Base-by-base conservation (phyloP, 441 rosid species). In the Mallotus repandus region DNA sequence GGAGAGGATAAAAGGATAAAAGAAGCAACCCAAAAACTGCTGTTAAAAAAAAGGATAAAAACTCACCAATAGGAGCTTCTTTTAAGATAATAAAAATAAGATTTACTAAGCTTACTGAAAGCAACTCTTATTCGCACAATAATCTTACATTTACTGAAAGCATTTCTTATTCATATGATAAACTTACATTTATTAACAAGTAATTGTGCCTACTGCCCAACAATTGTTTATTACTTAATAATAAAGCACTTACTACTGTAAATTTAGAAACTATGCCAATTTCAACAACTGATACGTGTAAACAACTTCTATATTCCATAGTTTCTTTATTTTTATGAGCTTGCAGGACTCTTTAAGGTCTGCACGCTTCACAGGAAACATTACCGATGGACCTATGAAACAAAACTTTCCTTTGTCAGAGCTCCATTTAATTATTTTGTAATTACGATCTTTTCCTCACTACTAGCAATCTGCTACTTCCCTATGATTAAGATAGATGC, bases 391-490 rank as follows among this genome's bases (percentile, higher is more conserved):
- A 73, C 32, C 71, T 63, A 70, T 21, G 19, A 55, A 15, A 78
- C 82, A 54, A 63, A 13, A 35, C 76, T 58, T 75, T 70, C 78
- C 74, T 75, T 80, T 56, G 32, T 67, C 1, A 71, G 78, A 50
- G 53, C 82, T 70, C 75, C 86, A 35, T 68, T 78, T 56, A 22
- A 61, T 19, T 70, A 72, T 16, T 69, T 66, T 57, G 55, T 38
- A 2, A n/a, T n/a, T 14, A 67, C 45, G 16, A 15, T 64, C 61
- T 54, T 72, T 67, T 69, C 79, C 49, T 4, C 56, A 49, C 71
- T 74, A 32, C 66, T 11, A 38, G 64, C 49, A 55, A 64, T 76
- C 48, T 59, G 80, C 70, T 80, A 81, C 85, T 76, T 82, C 58
- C 76, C 80, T 11, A 41, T 38, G 57, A 66, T 52, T 15, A 8